Conservation (phyloP, 2,329 filamentous ascomycete genomes). For the Fusarium poae region DNA sequence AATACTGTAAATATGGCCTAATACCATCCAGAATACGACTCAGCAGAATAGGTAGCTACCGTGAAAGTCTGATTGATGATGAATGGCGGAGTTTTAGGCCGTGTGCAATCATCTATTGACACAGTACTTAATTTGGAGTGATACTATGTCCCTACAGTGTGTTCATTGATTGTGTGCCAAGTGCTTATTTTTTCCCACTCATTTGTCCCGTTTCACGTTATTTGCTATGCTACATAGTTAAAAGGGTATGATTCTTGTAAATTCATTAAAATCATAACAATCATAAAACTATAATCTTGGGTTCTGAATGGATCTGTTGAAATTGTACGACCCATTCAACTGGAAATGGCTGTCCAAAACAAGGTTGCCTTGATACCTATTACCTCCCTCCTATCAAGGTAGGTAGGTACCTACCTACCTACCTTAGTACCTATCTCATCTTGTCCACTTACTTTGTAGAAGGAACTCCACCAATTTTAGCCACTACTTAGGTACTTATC, state of each 20-base stretch:
- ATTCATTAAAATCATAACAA: not conserved
- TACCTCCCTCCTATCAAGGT: no score
- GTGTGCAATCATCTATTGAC: not conserved
- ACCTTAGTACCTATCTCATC: not conserved
- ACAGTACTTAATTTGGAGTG: not conserved
- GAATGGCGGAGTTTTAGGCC: not conserved
- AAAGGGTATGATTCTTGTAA: not conserved
- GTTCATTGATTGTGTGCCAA: not conserved
- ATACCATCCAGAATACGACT: not conserved
- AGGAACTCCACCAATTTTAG: conserved; percentile 38
- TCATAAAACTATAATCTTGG: not conserved
- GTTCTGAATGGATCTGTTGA: not conserved
- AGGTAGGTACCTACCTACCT: no score
- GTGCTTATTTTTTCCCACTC: not conserved
- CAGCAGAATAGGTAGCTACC: not conserved
- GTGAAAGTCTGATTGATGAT: not conserved
- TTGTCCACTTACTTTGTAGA: conserved; percentile 6
- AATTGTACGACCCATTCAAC: not conserved
- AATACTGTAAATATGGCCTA: not conserved
- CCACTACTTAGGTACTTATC: not conserved
- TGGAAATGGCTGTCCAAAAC: not conserved
- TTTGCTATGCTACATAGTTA: not conserved
- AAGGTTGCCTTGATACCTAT: no score
- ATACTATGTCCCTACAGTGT: not conserved
- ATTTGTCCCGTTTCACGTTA: not conserved